Evolutionary conservation across 2,329 filamentous ascomycete species (phyloP), one percentile per base, ranked within the genome.

Genomic region (Aspergillus fructus): DNA sequence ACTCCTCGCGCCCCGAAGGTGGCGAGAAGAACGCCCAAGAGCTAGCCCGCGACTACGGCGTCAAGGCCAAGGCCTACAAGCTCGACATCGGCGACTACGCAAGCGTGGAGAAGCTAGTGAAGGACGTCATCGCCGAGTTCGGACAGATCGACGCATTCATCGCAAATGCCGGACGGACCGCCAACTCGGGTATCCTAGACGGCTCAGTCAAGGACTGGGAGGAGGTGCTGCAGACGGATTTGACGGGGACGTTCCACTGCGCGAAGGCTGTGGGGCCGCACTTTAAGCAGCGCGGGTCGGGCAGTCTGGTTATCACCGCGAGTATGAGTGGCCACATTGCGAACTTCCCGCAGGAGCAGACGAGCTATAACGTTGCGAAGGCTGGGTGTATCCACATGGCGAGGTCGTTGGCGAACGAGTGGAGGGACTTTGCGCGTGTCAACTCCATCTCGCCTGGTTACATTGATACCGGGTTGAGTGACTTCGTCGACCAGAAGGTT

Each of bases 181-280:
- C 88, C 64, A 82, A 88, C 76, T 78, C 77, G 55, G 88, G 88
- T 57, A 81, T 90, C 68, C 79, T 90, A 49, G 88, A 91, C 61
- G 85, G 85, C 70, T 83, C 85, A 23, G 85, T 89, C 21, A 81
- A 88, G 69, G 89, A 91, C 70, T 85, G 86, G 71, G 86, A 92
- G 71, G 84, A 86, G 74, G 90, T 96, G 80, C 82, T 96, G 74
- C 84, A 89, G 67, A 88, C 93, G 68, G 96, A 97, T 75, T 82
- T 96, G 65, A 94, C 87, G n/a, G 93, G 92, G 12, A 86, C 83
- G 27, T 90, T 91, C 76, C 85, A 93, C 83, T 96, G 91, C 62
- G 91, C 91, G 24, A 90, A 93, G 79, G 91, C 91, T 19, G 90
- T 91, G n/a, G 93, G 92, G 34, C 83, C 87, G 55, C 89, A 94